phyloP scores from a whole-genome alignment of 1,284 basidiomycete genomes.

The Albatrellus sp. region DNA sequence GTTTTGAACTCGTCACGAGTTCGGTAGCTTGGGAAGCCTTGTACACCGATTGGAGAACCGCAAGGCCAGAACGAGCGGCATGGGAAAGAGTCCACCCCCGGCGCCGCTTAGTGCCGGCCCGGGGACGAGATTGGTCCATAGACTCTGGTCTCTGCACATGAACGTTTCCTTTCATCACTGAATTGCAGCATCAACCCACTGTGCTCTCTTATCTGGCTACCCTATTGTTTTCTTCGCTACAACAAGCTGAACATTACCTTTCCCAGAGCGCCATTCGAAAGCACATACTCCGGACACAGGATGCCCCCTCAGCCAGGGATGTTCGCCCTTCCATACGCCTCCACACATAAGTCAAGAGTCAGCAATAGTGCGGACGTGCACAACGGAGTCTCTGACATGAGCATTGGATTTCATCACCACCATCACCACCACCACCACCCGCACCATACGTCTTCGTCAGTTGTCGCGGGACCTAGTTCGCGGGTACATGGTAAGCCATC shows the following conservation, averaged over 20 bases:
- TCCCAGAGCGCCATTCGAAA: not conserved
- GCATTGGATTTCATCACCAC: slow-evolving; percentile 6
- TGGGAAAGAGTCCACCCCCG: too few relatives aligned
- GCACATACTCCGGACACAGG: not conserved
- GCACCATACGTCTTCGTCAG: slow-evolving; percentile 16
- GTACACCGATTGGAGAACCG: too few relatives aligned
- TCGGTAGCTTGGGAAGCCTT: too few relatives aligned
- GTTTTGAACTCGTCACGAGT: too few relatives aligned
- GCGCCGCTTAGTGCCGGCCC: too few relatives aligned
- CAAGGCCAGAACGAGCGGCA: too few relatives aligned
- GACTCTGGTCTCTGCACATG: too few relatives aligned
- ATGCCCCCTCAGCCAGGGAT: slow-evolving; percentile 45
- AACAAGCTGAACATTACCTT: not conserved
- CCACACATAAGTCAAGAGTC: slow-evolving; percentile 27
- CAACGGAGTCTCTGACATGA: slow-evolving; percentile 7
- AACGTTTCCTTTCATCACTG: too few relatives aligned
- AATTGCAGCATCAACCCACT: too few relatives aligned
- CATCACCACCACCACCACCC: slow-evolving; percentile 13
- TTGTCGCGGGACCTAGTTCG: slow-evolving; percentile 26
- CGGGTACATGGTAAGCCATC: slow-evolving; percentile 24
- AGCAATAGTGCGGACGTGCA: slow-evolving; percentile 14
- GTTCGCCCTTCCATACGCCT: slow-evolving; percentile 33
- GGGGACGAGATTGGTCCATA: too few relatives aligned
- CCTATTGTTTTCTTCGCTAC: not conserved
- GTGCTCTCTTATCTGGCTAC: not conserved